Percentiles rank a stretch among this genome's conserved stretches.
Conservation (phyloP, 345 rosid species). For the Eucalyptus urophylla region DNA sequence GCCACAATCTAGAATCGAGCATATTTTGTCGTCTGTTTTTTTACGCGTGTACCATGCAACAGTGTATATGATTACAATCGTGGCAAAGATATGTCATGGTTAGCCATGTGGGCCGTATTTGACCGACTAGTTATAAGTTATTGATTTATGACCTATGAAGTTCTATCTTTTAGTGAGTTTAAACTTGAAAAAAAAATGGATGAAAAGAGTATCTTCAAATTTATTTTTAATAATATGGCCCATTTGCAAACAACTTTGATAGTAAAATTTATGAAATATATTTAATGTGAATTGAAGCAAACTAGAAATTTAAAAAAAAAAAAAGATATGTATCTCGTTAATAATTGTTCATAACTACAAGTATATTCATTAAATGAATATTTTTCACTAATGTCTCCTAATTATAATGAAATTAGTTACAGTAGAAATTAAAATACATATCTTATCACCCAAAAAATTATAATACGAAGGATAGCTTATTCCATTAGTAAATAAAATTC, state of each 20-base stretch:
- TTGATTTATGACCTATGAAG: not conserved
- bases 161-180: not conserved
- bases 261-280: not conserved
- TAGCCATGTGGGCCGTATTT: too few species aligned
- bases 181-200: not conserved
- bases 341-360: not conserved
- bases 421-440: not conserved
- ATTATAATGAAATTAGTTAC: not conserved
- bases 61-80: not conserved
- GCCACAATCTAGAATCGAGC: not conserved
- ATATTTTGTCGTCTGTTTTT: not conserved
- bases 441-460: not conserved
- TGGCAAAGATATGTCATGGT: too few species aligned
- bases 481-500: not conserved
- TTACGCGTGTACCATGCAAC: not conserved
- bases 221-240: not conserved
- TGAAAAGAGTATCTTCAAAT: not conserved
- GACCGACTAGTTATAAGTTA: not conserved
- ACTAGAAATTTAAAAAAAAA: not conserved
- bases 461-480: not conserved
- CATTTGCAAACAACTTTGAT: not conserved
- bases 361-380: not conserved
- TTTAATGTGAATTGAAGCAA: not conserved
- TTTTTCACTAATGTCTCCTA: not conserved
- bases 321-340: not conserved